A percentile compares a stretch with the other conserved stretches of the same genome.
Conservation (phyloP, 352 stramenopile species). For the Peronospora destructor region DNA sequence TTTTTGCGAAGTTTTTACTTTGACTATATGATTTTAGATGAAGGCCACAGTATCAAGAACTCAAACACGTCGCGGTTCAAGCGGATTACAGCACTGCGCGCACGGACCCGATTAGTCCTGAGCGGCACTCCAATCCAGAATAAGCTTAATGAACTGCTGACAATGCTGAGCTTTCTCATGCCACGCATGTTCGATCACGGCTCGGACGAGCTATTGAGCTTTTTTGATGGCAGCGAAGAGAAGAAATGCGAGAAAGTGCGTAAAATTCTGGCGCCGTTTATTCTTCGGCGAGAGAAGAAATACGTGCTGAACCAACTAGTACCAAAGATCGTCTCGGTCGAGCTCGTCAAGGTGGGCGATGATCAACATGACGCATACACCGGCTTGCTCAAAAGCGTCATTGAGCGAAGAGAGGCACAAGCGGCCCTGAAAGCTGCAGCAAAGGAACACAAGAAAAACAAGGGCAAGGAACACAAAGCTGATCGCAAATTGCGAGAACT, state of each 20-base stretch:
- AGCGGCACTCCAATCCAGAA: conserved; percentile 89
- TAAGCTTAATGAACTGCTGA: conserved; percentile 82
- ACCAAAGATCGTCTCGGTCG: conserved; percentile 74
- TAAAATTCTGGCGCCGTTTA: conserved; percentile 95
- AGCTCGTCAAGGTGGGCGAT: conserved; percentile 77
- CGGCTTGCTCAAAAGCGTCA: conserved; percentile 51
- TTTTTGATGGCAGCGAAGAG: conserved; percentile 76
- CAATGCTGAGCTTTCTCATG: conserved; percentile 89
- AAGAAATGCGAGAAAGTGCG: conserved; percentile 82
- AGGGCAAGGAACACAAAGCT: conserved; percentile 34
- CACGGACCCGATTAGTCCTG: conserved; percentile 66
- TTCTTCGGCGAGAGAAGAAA: conserved; percentile 93
- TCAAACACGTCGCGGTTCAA: conserved; percentile 85
- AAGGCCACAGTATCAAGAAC: conserved; percentile 92
- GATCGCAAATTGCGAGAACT: conserved; percentile 45
- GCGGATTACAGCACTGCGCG: conserved; percentile 73
- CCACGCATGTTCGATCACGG: conserved; percentile 85
- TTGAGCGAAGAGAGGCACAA: conserved; percentile 49
- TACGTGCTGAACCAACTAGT: conserved; percentile 91
- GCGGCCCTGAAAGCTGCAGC: conserved; percentile 38
- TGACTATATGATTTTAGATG: conserved; percentile 91
- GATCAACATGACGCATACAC: conserved; percentile 87
- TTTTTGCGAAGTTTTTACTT: conserved; percentile 76
- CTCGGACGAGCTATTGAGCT: conserved; percentile 69
- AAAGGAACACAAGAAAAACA: conserved; percentile 60